Evolutionary conservation across 352 stramenopile species (phyloP).

Genomic region (Globisporangium cederbergense): DNA sequence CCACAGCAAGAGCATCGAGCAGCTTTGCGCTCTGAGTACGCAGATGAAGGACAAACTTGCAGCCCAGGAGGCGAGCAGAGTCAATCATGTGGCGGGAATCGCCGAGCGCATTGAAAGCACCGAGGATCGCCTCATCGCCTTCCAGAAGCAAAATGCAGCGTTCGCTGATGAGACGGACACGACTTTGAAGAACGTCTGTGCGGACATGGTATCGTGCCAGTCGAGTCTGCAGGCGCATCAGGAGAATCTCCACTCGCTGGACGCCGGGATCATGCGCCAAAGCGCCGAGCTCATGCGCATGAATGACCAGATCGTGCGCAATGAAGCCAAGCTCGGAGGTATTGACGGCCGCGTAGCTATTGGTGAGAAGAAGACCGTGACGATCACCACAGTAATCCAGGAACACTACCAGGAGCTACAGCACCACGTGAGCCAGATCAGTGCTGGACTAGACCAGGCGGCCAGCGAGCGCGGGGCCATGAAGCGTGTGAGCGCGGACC

Average conservation of each 20-base stretch:
- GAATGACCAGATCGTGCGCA: conserved; percentile 26
- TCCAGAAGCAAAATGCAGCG: conserved; percentile 18
- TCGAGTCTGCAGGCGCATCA: conserved; percentile 30
- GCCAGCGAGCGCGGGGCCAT: conserved; percentile 35
- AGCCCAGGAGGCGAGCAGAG: conserved; percentile 22
- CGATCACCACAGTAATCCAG: conserved; percentile 27
- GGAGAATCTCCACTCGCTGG: conserved; percentile 26
- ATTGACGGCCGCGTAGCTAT: conserved; percentile 38
- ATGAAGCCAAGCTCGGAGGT: conserved; percentile 29
- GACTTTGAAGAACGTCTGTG: conserved; percentile 24
- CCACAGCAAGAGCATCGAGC: conserved; percentile 29
- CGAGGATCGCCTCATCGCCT: conserved; percentile 17
- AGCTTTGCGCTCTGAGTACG: conserved; percentile 26
- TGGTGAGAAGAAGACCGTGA: conserved; percentile 44
- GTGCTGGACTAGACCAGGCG: conserved; percentile 28
- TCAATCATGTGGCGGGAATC: conserved; percentile 22
- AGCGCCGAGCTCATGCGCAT: conserved; percentile 31
- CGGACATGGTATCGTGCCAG: conserved; percentile 28
- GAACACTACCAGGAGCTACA: conserved; percentile 46
- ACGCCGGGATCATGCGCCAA: conserved; percentile 25
- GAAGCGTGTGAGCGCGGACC: conserved; percentile 30
- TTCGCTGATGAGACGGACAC: conserved; percentile 32
- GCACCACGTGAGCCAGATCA: conserved; percentile 25
- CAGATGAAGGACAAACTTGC: conserved; percentile 24
- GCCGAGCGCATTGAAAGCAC: conserved; percentile 25